Percentiles rank a stretch among this genome's conserved stretches.
Conservation (phyloP, 805 yeast species). For the Cyberlindnera sargentensis region DNA sequence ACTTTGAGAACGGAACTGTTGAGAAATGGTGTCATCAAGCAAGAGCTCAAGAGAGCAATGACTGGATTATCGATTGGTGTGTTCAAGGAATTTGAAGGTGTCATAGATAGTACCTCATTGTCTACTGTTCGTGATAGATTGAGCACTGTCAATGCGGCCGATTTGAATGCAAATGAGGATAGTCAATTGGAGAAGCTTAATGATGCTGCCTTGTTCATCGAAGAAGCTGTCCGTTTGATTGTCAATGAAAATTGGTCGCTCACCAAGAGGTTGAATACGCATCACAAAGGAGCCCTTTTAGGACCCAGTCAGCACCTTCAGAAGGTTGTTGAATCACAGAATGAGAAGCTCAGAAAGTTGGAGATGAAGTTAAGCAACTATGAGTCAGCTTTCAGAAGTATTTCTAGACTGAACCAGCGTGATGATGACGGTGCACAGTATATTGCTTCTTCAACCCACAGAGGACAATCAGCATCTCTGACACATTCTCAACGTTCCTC, state of each 20-base stretch:
- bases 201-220: constrained; percentile 10
- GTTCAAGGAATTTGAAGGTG: constrained; percentile 10
- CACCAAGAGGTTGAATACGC: constrained; percentile 3
- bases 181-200: constrained; percentile 4
- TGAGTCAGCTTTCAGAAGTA: constrained; percentile 6
- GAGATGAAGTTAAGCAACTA: constrained; percentile 5
- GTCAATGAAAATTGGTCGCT: constrained; percentile 12
- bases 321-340: constrained; percentile 7
- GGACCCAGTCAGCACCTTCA: constrained; percentile 8
- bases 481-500: constrained; percentile 1
- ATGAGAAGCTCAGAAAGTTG: constrained; percentile 3
- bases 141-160: neutral
- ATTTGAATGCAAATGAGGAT: constrained; percentile 3
- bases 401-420: neutral
- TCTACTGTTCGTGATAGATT: constrained; percentile 8
- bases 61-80: constrained; percentile 2
- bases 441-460: neutral
- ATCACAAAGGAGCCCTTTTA: constrained; percentile 5
- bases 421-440: neutral
- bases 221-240: constrained; percentile 13
- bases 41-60: constrained; percentile 9
- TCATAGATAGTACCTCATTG: constrained; percentile 14
- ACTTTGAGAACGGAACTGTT: constrained; percentile 8
- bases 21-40: constrained; percentile 4
- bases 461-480: neutral